These are phyloP conservation scores for Oemleria cerasiformis DNA, from an alignment of 306 rosid species.

Conservation along the genomic window DNA sequence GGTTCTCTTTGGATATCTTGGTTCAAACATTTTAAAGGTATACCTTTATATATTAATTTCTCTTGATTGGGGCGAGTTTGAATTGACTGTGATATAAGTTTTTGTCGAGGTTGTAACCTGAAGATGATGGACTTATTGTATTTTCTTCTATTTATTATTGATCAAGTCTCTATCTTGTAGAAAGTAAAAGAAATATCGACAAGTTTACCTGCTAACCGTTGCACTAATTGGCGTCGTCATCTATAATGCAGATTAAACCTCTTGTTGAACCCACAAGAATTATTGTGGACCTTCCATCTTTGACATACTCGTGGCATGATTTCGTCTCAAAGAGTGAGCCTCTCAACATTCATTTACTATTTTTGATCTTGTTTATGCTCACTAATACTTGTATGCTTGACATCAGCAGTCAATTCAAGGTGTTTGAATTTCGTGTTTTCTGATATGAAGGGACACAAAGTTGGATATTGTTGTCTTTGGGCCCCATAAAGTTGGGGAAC, in stretches of 20 bases:
- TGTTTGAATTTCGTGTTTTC: neutral
- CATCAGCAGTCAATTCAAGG: constrained; percentile 1
- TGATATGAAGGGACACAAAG: neutral
- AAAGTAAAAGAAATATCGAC: neutral
- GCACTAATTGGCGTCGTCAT: constrained; percentile 16
- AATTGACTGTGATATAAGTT: neutral
- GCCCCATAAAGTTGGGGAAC: neutral
- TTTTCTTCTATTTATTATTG: neutral
- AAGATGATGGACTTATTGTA: neutral
- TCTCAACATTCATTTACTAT: neutral
- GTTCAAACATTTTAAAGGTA: neutral
- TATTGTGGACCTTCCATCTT: constrained; percentile 42
- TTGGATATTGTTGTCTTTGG: neutral
- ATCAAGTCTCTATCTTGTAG: neutral
- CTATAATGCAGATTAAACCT: constrained; percentile 72
- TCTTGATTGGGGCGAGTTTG: neutral
- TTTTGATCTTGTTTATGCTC: constrained; percentile 3
- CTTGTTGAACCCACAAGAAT: constrained; percentile 77
- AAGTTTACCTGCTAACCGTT: neutral
- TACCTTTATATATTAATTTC: neutral
- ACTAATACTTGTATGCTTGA: neutral
- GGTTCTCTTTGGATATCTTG: neutral
- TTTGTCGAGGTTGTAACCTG: neutral
- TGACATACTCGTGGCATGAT: constrained; percentile 88
- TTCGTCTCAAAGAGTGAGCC: constrained; percentile 74